phyloP scores from a whole-genome alignment of 108 stramenopile species.

The Pinguiococcus pyrenoidosus region DNA sequence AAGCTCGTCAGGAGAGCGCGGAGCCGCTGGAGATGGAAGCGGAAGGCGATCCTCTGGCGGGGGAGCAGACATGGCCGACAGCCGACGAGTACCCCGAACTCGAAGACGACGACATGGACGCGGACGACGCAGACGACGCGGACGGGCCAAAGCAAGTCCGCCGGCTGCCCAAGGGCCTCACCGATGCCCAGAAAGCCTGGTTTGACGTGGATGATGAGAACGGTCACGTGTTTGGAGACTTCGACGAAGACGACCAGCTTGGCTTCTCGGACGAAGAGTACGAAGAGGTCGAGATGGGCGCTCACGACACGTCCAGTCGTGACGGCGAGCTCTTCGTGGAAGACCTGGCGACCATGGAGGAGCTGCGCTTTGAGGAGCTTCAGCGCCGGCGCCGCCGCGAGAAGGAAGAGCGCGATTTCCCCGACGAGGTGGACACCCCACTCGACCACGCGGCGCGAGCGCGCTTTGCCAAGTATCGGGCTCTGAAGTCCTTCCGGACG shows the following conservation, averaged over 20 bases:
- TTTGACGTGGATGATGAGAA: slow-evolving; percentile 29
- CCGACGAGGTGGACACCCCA: slow-evolving; percentile 91
- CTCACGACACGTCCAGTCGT: too few relatives aligned
- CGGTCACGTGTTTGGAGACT: slow-evolving; percentile 37
- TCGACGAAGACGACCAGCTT: slow-evolving; percentile 24
- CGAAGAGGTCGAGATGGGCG: slow-evolving; percentile 33
- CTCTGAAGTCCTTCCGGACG: slow-evolving; percentile 78
- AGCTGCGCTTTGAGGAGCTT: too few relatives aligned
- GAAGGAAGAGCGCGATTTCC: slow-evolving; percentile 76
- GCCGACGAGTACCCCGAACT: slow-evolving; percentile 56
- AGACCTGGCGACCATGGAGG: slow-evolving; percentile 45
- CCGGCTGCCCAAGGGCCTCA: too few relatives aligned
- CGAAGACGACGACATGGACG: slow-evolving; percentile 37
- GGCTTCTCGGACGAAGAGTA: slow-evolving; percentile 53
- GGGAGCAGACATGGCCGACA: slow-evolving; percentile 96
- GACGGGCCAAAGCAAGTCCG: not conserved
- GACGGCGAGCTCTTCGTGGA: too few relatives aligned
- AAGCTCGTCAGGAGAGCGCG: slow-evolving; percentile 8
- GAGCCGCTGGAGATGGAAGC: slow-evolving; percentile 77
- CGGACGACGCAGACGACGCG: slow-evolving; percentile 45
- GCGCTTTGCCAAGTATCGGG: slow-evolving; percentile 88
- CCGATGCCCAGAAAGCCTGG: too few relatives aligned
- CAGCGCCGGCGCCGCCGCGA: slow-evolving; percentile 27
- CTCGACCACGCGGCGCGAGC: slow-evolving; percentile 66
- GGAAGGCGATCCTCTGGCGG: slow-evolving; percentile 72